These are phyloP conservation scores for Xylaria sp. DNA, from an alignment of 2,329 filamentous ascomycete species.

Conservation along the genomic window DNA sequence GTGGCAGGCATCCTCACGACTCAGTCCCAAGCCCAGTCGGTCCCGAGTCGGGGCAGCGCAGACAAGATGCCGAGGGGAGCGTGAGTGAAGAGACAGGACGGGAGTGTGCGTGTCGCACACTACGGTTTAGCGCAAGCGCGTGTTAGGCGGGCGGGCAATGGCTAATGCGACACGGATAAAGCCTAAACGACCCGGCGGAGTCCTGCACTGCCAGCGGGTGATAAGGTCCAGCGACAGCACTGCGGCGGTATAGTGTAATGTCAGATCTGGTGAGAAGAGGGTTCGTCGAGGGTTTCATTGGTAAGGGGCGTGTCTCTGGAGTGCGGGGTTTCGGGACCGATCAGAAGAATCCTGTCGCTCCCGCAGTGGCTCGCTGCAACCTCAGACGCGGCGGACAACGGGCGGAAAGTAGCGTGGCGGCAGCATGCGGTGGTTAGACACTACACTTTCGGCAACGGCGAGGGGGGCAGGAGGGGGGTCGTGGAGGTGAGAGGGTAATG, in stretches of 20 bases:
- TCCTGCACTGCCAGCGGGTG: conserved; percentile 21
- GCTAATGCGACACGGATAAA: conserved; percentile 39
- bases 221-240: neutral
- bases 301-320: conserved; percentile 31
- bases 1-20: conserved; percentile 47
- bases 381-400: neutral
- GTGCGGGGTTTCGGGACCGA: conserved; percentile 50
- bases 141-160: conserved; percentile 5
- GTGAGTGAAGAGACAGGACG: conserved; percentile 17
- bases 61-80: neutral
- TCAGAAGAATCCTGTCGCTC: conserved; percentile 7
- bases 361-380: neutral
- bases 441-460: neutral
- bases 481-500: neutral
- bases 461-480: neutral
- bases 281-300: conserved; percentile 41
- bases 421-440: neutral
- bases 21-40: conserved; percentile 38
- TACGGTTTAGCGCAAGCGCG: conserved; percentile 26
- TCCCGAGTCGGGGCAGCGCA: conserved; percentile 37
- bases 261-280: conserved; percentile 12
- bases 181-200: conserved; percentile 38
- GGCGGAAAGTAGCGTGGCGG: conserved; percentile 5
- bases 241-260: neutral
- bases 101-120: conserved; percentile 2